Conservation (phyloP, 352 stramenopile species). For the Globisporangium nodosum region DNA sequence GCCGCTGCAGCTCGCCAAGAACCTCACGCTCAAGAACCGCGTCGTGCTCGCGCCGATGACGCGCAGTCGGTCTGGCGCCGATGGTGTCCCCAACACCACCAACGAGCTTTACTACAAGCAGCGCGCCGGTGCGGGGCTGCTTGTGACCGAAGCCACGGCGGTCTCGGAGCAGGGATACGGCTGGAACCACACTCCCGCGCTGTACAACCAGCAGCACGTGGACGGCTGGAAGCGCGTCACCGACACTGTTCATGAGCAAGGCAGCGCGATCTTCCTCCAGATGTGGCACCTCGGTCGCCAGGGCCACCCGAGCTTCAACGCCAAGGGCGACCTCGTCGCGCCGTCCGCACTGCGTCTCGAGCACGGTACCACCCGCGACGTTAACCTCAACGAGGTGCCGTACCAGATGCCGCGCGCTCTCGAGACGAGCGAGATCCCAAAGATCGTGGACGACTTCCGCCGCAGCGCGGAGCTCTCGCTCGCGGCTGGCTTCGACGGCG, state of each 20-base stretch:
- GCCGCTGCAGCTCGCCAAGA: conserved; percentile 9
- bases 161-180: conserved; percentile 18
- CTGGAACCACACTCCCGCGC: conserved; percentile 27
- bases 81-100: conserved; percentile 14
- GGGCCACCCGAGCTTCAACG: conserved; percentile 34
- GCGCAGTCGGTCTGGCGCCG: conserved; percentile 10
- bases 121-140: conserved; percentile 22
- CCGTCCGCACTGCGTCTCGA: conserved; percentile 21
- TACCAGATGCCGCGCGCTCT: conserved; percentile 44
- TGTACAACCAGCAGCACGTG: conserved; percentile 34
- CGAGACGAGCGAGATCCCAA: conserved; percentile 56
- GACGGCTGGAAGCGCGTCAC: conserved; percentile 35
- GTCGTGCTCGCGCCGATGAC: conserved; percentile 38
- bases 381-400: conserved; percentile 8
- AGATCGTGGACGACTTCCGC: conserved; percentile 56
- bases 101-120: conserved; percentile 32
- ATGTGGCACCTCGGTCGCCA: conserved; percentile 68
- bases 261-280: conserved; percentile 56
- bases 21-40: conserved; percentile 20
- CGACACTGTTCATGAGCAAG: conserved; percentile 55
- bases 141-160: conserved; percentile 34
- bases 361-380: conserved; percentile 4
- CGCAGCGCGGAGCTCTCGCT: conserved; percentile 53
- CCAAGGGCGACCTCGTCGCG: conserved; percentile 25
- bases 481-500: conserved; percentile 84